phyloP scores from a whole-genome alignment of 345 rosid genomes.

The Rubroshorea leprosula region DNA sequence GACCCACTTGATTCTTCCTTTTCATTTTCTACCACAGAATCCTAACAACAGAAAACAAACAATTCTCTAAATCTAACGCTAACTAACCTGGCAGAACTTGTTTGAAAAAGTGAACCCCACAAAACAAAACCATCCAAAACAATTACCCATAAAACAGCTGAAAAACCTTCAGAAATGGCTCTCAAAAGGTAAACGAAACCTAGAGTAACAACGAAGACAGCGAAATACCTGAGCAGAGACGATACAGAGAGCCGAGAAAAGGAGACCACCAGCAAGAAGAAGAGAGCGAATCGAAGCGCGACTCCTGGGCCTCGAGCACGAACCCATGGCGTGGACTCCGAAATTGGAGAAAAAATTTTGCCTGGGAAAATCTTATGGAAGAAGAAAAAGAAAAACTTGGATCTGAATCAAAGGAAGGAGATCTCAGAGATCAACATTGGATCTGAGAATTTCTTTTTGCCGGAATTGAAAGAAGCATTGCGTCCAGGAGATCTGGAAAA shows the following conservation, averaged over 20 bases:
- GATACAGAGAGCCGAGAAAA: slow-evolving; percentile 27
- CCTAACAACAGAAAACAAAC: slow-evolving; percentile 30
- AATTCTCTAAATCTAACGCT: neutral
- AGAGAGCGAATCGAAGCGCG: slow-evolving; percentile 23
- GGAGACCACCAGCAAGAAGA: slow-evolving; percentile 22
- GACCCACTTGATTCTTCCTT: slow-evolving; percentile 42
- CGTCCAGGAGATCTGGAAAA: neutral
- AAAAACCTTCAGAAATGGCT: no score
- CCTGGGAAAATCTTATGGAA: slow-evolving; percentile 2
- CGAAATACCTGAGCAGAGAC: slow-evolving; percentile 46
- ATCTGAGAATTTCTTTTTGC: neutral
- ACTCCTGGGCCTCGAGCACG: slow-evolving; percentile 16
- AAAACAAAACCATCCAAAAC: neutral
- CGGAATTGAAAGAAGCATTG: slow-evolving; percentile 2
- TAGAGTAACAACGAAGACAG: neutral
- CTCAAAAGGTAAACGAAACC: neutral
- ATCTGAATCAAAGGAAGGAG: slow-evolving; percentile 3
- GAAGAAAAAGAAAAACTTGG: neutral
- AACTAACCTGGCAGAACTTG: no score
- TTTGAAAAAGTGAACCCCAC: no score
- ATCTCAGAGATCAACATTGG: neutral
- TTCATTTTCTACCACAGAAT: slow-evolving; percentile 34
- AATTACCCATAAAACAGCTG: slow-evolving; percentile 4
- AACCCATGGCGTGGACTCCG: slow-evolving; percentile 31
- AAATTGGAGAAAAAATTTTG: slow-evolving; percentile 9